Base-by-base conservation (phyloP, 2,329 filamentous ascomycete genomes). In the Pestalotiopsis fici region DNA sequence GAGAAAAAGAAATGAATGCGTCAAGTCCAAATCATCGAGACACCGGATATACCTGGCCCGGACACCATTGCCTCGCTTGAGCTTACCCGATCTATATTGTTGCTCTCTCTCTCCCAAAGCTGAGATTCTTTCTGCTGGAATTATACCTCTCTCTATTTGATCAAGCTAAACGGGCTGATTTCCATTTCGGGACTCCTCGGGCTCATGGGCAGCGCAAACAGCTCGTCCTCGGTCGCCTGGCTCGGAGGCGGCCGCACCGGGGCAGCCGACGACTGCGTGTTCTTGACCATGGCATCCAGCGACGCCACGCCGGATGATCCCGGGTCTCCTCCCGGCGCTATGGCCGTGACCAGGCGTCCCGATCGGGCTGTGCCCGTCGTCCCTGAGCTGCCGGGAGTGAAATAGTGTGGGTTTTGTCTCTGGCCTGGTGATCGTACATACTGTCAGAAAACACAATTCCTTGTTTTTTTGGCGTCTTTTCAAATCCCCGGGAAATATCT, bases 151-250 rank as follows among this genome's bases (percentile, higher is more conserved):
- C 37, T 27, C 50, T 65, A 57, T 67, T 71, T 80, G 66, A 87
- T 70, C 28, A 87, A 80, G 72, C 87, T 89, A 75, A 97, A 98
- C 0, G 94, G 94, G 75, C 93, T 95, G 73, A 90, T 93, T 65
- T 90, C 89, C 84, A 96, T 94, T 72, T 97, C 94, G 0, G 94
- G 94, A 74, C 93, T 95, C 63, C 94, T 86, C 1, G 94, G 94
- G 74, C 93, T 95, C 81, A 97, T 89, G 1, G 93, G 94, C 64
- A 97, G 86, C 0, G 94, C 94, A 76, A 98, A 98, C 2, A 97
- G 84, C 54, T 93, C 95, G 67, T 97, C 94, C 71, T 94, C 91
- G 0, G 86, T 87, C 54, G 91, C 88, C 67, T 81, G 77, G 68
- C 79, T 78, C 62, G 75, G 70, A 13, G 55, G 25, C 50, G 11